Base-by-base conservation (phyloP, 228 moss, liverwort and hornwort genomes). In the Sphagnum magellanicum region DNA sequence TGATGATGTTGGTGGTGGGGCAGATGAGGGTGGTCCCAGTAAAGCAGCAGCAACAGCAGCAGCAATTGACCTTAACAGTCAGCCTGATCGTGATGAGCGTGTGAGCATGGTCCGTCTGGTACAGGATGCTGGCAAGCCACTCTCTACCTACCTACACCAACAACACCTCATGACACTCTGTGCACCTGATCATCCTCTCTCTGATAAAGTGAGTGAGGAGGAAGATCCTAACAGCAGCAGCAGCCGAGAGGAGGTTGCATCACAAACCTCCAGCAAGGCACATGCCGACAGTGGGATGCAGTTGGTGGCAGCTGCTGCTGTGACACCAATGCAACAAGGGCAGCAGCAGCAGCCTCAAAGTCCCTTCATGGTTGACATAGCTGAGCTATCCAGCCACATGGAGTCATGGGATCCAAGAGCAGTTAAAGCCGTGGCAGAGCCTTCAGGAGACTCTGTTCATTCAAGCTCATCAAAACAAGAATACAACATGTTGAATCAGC, bases 51-150 rank as follows among this genome's bases (percentile, higher is more conserved):
- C 32, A 32, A 32, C 32, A 32, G 32, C 32, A 32, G 83, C 78
- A 76, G 72, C 87, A 68, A 92, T 96, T 84, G 96, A 96, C 74
- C 86, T 96, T 68, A 96, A 96, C 81, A 92, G 84, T 77, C 96
- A 92, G 78, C 96, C 96, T 50, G 92, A 92, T 79, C 86, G 93
- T 74, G 96, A 96, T 91, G 96, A 96, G 71, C 90, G 90, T 71
- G 60, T 89, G 67, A 92, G 92, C 77, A 92, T 96, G 92, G 83
- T 82, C 74, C 87, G 89, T 74, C 86, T 96, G 75, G 86, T 96
- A 68, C 71, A 91, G 76, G 91, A 89, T 72, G 96, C 96, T 71
- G 91, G 78, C 78, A 74, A 86, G 73, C 96, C 96, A 70, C 86
- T 96, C 76, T 88, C 89, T 75, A 80, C 79, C 65, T 96, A 96